Conservation (phyloP, 2,329 filamentous ascomycete species). For the Epicoccum nigrum region DNA sequence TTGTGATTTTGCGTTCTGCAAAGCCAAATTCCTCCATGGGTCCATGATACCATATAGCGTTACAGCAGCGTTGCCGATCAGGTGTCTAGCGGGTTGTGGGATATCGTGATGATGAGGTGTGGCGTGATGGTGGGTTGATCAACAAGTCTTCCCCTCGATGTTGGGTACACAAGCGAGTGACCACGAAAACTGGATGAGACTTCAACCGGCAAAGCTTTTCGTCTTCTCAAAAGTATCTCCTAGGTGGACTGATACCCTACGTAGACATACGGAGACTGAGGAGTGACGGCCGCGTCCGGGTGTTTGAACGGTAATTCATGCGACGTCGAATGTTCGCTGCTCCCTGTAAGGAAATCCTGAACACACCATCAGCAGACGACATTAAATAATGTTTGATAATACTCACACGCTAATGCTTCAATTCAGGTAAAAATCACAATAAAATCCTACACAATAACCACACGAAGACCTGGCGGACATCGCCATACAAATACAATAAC, state of each 20-base stretch:
- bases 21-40: constrained; percentile 24
- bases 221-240: not conserved
- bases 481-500: not conserved
- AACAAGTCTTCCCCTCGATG: not conserved
- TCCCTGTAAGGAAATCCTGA: constrained; percentile 1
- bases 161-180: constrained; percentile 30
- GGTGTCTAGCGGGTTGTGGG: constrained; percentile 17
- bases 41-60: constrained; percentile 24
- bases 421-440: not conserved
- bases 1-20: constrained; percentile 32
- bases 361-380: constrained; percentile 12
- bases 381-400: not conserved
- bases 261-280: not conserved
- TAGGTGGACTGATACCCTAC: constrained; percentile 14
- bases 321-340: constrained; percentile 13
- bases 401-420: not conserved
- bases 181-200: constrained; percentile 26
- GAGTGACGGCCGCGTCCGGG: constrained; percentile 6
- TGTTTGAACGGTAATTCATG: not conserved
- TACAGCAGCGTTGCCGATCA: constrained; percentile 12
- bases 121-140: constrained; percentile 43
- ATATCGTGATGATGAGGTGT: constrained; percentile 30
- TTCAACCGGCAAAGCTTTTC: constrained; percentile 27
- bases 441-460: not conserved
- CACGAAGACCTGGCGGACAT: not conserved